Evolutionary conservation across 345 rosid species (phyloP).

Genomic region (Arabidopsis thaliana): DNA sequence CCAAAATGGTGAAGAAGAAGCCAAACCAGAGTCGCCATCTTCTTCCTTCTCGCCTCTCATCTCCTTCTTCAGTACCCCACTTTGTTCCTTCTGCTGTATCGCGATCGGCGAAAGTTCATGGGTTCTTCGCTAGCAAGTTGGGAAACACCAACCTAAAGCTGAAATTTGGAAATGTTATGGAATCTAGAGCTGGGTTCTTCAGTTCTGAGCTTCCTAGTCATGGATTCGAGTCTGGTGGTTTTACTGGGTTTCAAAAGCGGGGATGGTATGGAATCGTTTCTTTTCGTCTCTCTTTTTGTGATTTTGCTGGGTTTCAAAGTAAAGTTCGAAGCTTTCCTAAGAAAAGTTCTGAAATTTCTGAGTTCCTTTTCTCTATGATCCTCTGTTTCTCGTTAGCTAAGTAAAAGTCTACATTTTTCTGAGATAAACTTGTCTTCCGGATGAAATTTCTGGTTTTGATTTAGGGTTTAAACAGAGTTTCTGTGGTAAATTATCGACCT

Average conservation of each 20-base stretch:
- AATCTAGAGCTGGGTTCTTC: constrained; percentile 46
- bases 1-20: constrained; percentile 25
- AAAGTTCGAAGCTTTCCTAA: neutral
- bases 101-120: constrained; percentile 39
- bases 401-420: too few relatives aligned
- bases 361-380: neutral
- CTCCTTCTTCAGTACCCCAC: neutral
- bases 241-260: constrained; percentile 42
- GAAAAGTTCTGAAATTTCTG: neutral
- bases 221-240: constrained; percentile 32
- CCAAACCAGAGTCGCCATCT: constrained; percentile 27
- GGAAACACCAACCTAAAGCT: constrained; percentile 42
- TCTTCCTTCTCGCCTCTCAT: constrained; percentile 25
- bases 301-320: neutral
- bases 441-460: neutral
- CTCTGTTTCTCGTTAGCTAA: neutral
- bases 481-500: neutral
- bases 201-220: constrained; percentile 30
- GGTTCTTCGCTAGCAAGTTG: constrained; percentile 45
- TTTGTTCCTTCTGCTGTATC: constrained; percentile 26
- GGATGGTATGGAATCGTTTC: constrained; percentile 44
- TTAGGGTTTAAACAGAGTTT: neutral
- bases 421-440: too few relatives aligned
- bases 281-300: neutral
- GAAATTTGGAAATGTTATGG: constrained; percentile 30